Base-by-base conservation (phyloP, 73 alveolate genomes). In the Uronychia setigera region DNA sequence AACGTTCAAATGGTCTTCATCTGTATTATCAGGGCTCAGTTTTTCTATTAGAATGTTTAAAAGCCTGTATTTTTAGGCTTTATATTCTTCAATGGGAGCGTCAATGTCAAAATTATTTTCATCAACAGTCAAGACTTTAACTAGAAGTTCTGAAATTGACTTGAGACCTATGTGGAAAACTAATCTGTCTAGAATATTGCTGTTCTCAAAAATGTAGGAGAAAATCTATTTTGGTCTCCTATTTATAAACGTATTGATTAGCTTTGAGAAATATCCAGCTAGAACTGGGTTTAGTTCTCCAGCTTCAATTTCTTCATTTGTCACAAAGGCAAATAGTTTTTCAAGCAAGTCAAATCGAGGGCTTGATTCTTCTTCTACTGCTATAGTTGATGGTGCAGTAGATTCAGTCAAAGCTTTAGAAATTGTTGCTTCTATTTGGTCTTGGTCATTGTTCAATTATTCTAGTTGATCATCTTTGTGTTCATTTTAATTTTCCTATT, bases 201-300 rank as follows among this genome's bases (percentile, higher is more conserved):
- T 35, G 25, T 76, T 32, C 32, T 76, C 59, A 27, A 28, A 76
- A 25, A 76, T 32, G 59, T 76, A 76, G 46, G 27, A 1, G 31
- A 28, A 76, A 31, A 76, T 76, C 5, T 76, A 5, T 30, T 78
- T 88, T 74, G 74, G 32, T 34, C 78, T 88, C 82, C 91, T 74
- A 82, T 83, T 88, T 77, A 76, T 83, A 28, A 88, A 76, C 33
- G 74, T 35, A 33, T 84, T 77, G 26, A 88, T 77, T 1, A 88
- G 85, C 79, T 82, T 88, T 33, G 91, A 80, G 75, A 88, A 88
- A 59, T 88, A 88, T 11, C 94, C 94, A 60, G 90, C 29, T 13
- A 88, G 85, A 32, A 88, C 94, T 57, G 91, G 88, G 85, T 88
- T 88, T 13, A 88, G 84, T 29, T 78, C 84, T 11, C 67, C 67